phyloP scores from a whole-genome alignment of 2,329 filamentous ascomycete species.

The Phyllosticta ampelicida region DNA sequence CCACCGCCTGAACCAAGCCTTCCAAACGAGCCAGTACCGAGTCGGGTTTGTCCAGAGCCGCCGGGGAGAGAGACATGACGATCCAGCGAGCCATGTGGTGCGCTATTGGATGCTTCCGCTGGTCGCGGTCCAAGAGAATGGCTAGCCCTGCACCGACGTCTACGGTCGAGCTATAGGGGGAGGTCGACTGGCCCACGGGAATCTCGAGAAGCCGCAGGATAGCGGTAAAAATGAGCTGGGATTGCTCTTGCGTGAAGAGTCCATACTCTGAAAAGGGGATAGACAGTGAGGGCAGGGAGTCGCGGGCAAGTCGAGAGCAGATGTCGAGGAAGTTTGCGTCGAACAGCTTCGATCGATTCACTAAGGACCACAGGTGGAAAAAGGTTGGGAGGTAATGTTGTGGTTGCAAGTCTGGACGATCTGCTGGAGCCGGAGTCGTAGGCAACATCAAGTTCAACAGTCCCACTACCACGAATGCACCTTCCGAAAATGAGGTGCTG shows the following conservation, averaged over 20 bases:
- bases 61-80: constrained; percentile 81
- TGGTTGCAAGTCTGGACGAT: constrained; percentile 66
- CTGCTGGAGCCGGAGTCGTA: constrained; percentile 64
- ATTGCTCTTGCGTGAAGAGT: constrained; percentile 86
- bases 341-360: constrained; percentile 78
- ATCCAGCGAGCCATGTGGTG: constrained; percentile 92
- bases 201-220: constrained; percentile 86
- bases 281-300: constrained; percentile 64
- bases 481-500: constrained; percentile 83
- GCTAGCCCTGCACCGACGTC: constrained; percentile 77
- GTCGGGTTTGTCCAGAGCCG: constrained; percentile 62
- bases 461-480: constrained; percentile 86
- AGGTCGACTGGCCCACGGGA: constrained; percentile 89
- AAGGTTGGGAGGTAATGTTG: constrained; percentile 84
- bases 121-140: constrained; percentile 80
- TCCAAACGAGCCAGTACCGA: constrained; percentile 80
- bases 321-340: constrained; percentile 85
- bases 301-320: constrained; percentile 74
- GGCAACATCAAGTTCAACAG: constrained; percentile 80
- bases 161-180: constrained; percentile 70
- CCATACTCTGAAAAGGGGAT: constrained; percentile 77
- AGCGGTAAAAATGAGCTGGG: constrained; percentile 84
- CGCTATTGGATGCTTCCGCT: constrained; percentile 80
- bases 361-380: constrained; percentile 92
- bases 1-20: constrained; percentile 84